phyloP scores from a whole-genome alignment of 441 rosid genomes.

The Eutrema salsugineum region DNA sequence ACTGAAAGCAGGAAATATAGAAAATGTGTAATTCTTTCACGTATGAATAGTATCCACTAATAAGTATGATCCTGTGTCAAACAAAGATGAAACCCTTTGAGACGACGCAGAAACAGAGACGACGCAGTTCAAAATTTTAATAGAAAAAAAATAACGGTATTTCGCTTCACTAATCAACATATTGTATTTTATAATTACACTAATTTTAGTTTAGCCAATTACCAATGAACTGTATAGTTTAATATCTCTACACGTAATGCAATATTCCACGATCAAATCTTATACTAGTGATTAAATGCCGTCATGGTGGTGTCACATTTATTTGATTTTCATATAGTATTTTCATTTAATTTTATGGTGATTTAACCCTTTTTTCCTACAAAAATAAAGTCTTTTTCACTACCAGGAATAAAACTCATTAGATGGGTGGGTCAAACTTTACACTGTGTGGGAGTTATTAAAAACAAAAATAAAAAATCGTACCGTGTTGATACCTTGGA shows the following conservation, averaged over 20 bases:
- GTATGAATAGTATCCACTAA: neutral
- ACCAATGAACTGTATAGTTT: neutral
- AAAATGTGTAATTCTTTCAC: neutral
- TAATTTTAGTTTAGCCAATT: too few species aligned
- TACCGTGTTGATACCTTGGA: constrained; percentile 23
- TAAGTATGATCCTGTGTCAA: neutral
- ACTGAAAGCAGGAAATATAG: neutral
- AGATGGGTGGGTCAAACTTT: constrained; percentile 21
- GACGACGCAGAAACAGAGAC: too few species aligned
- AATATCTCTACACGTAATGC: constrained; percentile 16
- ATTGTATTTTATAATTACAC: too few species aligned
- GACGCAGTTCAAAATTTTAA: too few species aligned
- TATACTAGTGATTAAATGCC: constrained; percentile 5
- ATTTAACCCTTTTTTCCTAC: neutral
- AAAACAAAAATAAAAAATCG: neutral
- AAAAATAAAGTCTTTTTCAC: neutral
- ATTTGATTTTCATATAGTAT: neutral
- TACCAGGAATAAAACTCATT: neutral
- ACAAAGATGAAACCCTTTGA: too few species aligned
- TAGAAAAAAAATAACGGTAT: too few species aligned
- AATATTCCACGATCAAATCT: neutral
- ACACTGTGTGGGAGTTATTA: constrained; percentile 13
- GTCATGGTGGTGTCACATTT: constrained; percentile 25
- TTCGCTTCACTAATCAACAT: too few species aligned
- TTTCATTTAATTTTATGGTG: neutral